phyloP scores from a whole-genome alignment of 2,329 filamentous ascomycete genomes.

The Trichoderma koningii region DNA sequence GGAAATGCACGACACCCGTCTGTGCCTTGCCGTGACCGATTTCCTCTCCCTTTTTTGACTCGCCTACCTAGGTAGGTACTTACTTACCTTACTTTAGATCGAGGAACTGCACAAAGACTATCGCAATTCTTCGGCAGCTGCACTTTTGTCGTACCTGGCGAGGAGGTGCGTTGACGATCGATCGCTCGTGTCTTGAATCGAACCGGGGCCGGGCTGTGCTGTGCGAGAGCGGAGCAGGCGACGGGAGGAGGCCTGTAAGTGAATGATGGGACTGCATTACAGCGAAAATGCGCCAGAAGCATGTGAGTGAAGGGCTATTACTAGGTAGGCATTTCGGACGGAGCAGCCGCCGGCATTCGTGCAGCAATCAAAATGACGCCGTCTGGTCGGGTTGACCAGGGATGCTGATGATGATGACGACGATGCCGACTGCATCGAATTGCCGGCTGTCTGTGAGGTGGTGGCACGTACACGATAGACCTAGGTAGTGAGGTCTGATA shows the following conservation, averaged over 20 bases:
- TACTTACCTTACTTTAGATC: too few relatives aligned
- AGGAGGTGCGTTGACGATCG: background rate
- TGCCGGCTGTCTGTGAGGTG: too few relatives aligned
- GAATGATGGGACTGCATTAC: constrained; percentile 11
- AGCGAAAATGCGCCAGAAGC: constrained; percentile 5
- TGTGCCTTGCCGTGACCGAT: background rate
- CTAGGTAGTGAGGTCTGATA: background rate
- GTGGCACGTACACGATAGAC: constrained; percentile 2
- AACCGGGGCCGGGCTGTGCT: constrained; percentile 15
- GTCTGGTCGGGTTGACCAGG: background rate
- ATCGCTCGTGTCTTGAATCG: constrained; percentile 15
- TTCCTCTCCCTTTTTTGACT: background rate
- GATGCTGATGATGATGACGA: background rate
- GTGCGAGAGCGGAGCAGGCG: constrained; percentile 24
- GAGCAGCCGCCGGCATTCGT: constrained; percentile 8
- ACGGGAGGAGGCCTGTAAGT: constrained; percentile 9
- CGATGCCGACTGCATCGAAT: background rate
- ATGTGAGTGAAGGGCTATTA: constrained; percentile 16
- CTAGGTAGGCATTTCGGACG: background rate
- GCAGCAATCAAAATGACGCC: background rate
- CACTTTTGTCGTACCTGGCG: too few relatives aligned
- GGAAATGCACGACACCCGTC: constrained; percentile 6
- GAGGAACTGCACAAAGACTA: too few relatives aligned
- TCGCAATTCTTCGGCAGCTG: too few relatives aligned
- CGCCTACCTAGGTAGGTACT: background rate